Percentiles rank a stretch among this genome's conserved stretches.
Conservation (phyloP, 2,329 filamentous ascomycete genomes). For the Nemania sp. region DNA sequence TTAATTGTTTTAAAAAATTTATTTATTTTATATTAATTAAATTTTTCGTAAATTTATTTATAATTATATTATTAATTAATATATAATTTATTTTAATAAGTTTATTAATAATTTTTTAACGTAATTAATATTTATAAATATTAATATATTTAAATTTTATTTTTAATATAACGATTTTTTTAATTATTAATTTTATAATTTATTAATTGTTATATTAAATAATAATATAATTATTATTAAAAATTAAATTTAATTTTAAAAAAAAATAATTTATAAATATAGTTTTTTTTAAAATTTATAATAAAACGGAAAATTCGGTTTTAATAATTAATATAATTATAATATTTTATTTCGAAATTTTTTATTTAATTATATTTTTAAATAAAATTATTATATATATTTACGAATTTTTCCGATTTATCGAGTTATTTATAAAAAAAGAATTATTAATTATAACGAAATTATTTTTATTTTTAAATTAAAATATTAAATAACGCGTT, state of each 20-base stretch:
- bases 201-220: slow-evolving; percentile 4
- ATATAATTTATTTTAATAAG: not conserved
- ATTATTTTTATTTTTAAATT: not conserved
- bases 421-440: not conserved
- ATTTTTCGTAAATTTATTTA: not conserved
- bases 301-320: not conserved
- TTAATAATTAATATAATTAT: not conserved
- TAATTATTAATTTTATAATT: not conserved
- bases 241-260: not conserved
- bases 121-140: slow-evolving; percentile 1
- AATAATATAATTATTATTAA: not conserved
- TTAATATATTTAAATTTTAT: not conserved
- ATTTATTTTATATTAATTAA: not conserved
- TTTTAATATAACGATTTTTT: not conserved
- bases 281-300: not conserved
- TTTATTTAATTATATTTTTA: not conserved
- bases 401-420: not conserved
- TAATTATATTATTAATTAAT: not conserved
- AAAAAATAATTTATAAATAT: not conserved
- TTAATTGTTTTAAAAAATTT: not conserved
- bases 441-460: not conserved
- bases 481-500: too few species aligned
- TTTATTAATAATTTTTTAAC: not conserved
- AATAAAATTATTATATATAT: not conserved
- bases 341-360: not conserved